Evolutionary conservation across 306 rosid genomes (phyloP).

Genomic region (Malus orientalis): DNA sequence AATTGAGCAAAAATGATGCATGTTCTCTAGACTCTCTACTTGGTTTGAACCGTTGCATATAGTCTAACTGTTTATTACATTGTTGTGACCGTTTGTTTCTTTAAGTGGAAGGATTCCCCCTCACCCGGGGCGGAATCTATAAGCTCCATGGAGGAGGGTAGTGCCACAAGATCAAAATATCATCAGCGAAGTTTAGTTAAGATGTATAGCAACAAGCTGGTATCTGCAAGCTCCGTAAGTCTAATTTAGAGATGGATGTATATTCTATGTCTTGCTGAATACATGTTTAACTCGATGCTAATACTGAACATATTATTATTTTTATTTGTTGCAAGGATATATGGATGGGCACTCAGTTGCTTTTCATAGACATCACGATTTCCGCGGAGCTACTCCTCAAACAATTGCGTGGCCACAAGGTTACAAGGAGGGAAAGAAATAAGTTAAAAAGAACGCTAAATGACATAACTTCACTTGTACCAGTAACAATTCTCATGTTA

Average conservation of each 20-base stretch:
- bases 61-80: background rate
- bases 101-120: conserved; percentile 22
- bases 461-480: conserved; percentile 46
- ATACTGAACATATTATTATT: conserved; percentile 4
- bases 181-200: conserved; percentile 25
- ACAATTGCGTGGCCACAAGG: conserved; percentile 38
- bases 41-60: background rate
- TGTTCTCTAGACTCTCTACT: background rate
- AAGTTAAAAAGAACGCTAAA: conserved; percentile 42
- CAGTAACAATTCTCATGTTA: conserved; percentile 57
- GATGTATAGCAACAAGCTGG: conserved; percentile 45
- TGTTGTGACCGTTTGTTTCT: background rate
- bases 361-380: conserved; percentile 40
- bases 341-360: conserved; percentile 62
- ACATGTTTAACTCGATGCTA: conserved; percentile 5
- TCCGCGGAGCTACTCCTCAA: conserved; percentile 36
- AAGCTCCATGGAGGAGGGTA: conserved; percentile 12
- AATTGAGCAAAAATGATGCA: background rate
- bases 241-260: background rate
- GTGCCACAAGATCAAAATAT: conserved; percentile 17
- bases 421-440: conserved; percentile 40
- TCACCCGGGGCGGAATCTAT: conserved; percentile 8
- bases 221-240: conserved; percentile 48
- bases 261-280: background rate
- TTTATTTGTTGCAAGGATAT: conserved; percentile 36